Evolutionary conservation across 345 rosid species (phyloP).

Genomic region (Gossypioides kirkii): DNA sequence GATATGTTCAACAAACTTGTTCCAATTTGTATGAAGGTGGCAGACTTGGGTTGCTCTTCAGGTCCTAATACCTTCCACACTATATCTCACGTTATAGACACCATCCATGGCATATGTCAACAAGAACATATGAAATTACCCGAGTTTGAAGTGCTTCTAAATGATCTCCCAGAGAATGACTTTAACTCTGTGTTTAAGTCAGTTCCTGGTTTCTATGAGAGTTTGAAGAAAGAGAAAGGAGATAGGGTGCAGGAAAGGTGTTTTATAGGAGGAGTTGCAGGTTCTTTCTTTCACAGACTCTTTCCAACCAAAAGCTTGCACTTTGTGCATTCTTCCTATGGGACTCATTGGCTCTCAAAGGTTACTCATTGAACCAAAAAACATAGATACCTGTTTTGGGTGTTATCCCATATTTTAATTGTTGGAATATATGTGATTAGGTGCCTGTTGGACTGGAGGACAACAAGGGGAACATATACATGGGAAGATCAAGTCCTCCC

Average conservation of each 20-base stretch:
- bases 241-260: background rate
- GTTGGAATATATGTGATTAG: background rate
- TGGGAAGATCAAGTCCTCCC: conserved; percentile 31
- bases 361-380: conserved; percentile 13
- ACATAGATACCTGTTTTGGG: background rate
- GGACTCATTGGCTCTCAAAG: conserved; percentile 82
- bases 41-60: conserved; percentile 81
- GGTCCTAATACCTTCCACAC: conserved; percentile 56
- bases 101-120: conserved; percentile 27
- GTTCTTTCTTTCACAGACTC: conserved; percentile 52
- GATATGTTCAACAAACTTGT: conserved; percentile 21
- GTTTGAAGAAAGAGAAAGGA: conserved; percentile 26
- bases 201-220: conserved; percentile 40
- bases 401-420: background rate
- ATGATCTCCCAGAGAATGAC: conserved; percentile 61
- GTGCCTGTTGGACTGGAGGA: background rate
- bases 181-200: conserved; percentile 50
- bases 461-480: conserved; percentile 16
- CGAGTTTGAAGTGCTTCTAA: conserved; percentile 44
- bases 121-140: conserved; percentile 26
- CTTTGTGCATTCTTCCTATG: conserved; percentile 61
- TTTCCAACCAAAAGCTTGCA: conserved; percentile 61
- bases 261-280: conserved; percentile 19
- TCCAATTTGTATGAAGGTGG: conserved; percentile 41
- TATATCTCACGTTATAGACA: conserved; percentile 36